Evolutionary conservation across 768 basidiomycete genomes (phyloP).

Genomic region (Tylopilus vinaceipallidus): DNA sequence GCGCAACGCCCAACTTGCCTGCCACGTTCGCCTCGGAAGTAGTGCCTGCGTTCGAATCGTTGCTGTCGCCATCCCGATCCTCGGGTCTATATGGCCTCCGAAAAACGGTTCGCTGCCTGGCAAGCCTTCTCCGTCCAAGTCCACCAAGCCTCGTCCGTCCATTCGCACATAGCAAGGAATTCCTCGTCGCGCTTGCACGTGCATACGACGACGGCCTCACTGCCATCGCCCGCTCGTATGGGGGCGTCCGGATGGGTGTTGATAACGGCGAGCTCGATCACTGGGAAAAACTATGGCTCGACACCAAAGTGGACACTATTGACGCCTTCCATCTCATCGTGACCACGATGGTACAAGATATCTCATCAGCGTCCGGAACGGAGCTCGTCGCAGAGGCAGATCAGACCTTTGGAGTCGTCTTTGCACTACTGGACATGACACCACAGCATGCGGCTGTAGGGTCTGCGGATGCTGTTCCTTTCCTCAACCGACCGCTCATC

Average conservation of each 20-base stretch:
- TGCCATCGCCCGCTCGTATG: slow-evolving; percentile 56
- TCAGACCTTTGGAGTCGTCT: slow-evolving; percentile 54
- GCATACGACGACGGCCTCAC: slow-evolving; percentile 61
- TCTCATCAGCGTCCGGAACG: slow-evolving; percentile 43
- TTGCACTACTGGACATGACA: slow-evolving; percentile 51
- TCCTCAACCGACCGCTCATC: slow-evolving; percentile 65
- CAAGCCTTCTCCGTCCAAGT: slow-evolving; percentile 50
- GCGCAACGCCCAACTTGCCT: slow-evolving; percentile 33
- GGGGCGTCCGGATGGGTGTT: slow-evolving; percentile 41
- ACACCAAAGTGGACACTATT: slow-evolving; percentile 69
- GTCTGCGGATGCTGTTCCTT: slow-evolving; percentile 40
- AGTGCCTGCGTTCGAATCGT: slow-evolving; percentile 52
- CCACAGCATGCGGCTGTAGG: slow-evolving; percentile 21
- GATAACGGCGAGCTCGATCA: slow-evolving; percentile 44
- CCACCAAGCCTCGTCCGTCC: slow-evolving; percentile 47
- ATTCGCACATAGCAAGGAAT: slow-evolving; percentile 51
- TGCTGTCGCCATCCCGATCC: slow-evolving; percentile 43
- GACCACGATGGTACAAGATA: slow-evolving; percentile 45
- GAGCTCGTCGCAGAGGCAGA: slow-evolving; percentile 49
- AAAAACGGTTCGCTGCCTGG: slow-evolving; percentile 58
- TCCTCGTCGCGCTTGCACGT: slow-evolving; percentile 55
- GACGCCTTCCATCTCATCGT: slow-evolving; percentile 67
- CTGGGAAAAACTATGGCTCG: slow-evolving; percentile 71
- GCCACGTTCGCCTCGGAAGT: slow-evolving; percentile 42
- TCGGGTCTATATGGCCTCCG: slow-evolving; percentile 62